Conservation (phyloP, 768 basidiomycete species). For the Termitomyces sp. region DNA sequence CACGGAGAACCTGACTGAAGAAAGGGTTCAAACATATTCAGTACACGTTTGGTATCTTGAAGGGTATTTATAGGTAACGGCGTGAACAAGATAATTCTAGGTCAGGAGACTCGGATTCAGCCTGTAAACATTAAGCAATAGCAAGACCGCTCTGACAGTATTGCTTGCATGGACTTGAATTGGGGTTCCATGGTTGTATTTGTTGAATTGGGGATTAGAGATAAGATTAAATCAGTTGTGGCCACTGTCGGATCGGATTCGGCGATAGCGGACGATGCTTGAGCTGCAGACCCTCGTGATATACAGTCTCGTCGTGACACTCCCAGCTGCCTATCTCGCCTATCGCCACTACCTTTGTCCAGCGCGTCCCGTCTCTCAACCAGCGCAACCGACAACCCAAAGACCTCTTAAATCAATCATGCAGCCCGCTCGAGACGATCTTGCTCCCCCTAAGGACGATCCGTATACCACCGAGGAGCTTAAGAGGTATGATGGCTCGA, state of each 20-base stretch:
- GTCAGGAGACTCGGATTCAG: no score
- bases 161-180: no score
- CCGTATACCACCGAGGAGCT: slow-evolving; percentile 70
- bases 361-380: slow-evolving; percentile 8
- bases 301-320: slow-evolving; percentile 19
- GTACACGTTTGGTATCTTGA: no score
- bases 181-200: no score
- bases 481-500: slow-evolving; percentile 64
- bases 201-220: no score
- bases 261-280: slow-evolving; percentile 17
- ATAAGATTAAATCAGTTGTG: slow-evolving; percentile 5
- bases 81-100: no score
- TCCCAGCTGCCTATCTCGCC: slow-evolving; percentile 21
- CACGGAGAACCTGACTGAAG: no score
- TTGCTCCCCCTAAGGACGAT: slow-evolving; percentile 70
- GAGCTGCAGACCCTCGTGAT: slow-evolving; percentile 18
- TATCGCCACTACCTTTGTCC: slow-evolving; percentile 14
- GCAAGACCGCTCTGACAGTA: no score
- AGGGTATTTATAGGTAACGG: no score
- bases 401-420: slow-evolving; percentile 55
- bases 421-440: slow-evolving; percentile 58
- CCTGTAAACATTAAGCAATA: no score
- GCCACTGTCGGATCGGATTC: neutral
- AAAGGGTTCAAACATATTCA: no score
- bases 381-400: slow-evolving; percentile 20